phyloP scores from a whole-genome alignment of 2,329 filamentous ascomycete genomes.

The Aspergillus viridinutans region DNA sequence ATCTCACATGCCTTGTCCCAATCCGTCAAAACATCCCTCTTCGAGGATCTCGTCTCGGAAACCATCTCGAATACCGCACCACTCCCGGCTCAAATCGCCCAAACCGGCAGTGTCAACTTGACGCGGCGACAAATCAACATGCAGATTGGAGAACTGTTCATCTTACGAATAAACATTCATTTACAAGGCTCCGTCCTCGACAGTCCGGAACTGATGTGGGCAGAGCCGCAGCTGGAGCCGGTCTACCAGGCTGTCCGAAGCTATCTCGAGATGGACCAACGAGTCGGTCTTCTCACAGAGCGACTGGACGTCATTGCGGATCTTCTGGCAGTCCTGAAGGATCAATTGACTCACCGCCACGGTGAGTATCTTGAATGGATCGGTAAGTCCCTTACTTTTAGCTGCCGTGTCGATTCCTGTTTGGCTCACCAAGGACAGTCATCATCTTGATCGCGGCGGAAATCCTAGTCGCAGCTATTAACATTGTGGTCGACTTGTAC shows the following conservation, averaged over 20 bases:
- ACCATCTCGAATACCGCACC: conserved; percentile 93
- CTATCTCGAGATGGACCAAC: conserved; percentile 97
- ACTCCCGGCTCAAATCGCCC: conserved; percentile 85
- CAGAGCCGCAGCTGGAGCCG: conserved; percentile 92
- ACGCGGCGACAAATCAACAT: conserved; percentile 93
- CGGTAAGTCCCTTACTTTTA: conserved; percentile 51
- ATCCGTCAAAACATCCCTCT: conserved; percentile 95
- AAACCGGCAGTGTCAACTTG: conserved; percentile 86
- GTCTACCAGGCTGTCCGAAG: conserved; percentile 93
- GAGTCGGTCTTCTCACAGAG: conserved; percentile 84
- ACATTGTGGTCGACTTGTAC: conserved; percentile 92
- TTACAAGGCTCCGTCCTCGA: conserved; percentile 95
- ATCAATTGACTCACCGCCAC: conserved; percentile 90
- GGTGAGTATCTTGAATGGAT: conserved; percentile 89
- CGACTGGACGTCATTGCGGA: conserved; percentile 90
- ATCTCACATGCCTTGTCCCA: conserved; percentile 95
- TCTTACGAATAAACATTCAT: conserved; percentile 95
- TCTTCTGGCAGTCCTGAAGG: conserved; percentile 85
- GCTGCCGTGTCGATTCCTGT: background rate
- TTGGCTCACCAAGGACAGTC: conserved; percentile 50
- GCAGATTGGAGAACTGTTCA: conserved; percentile 98
- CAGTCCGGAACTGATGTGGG: conserved; percentile 97
- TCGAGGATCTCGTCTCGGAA: conserved; percentile 90
- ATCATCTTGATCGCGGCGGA: conserved; percentile 95
- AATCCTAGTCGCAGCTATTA: conserved; percentile 86